Base-by-base conservation (phyloP, 169 alveolate genomes). In the Plasmodium knowlesi region DNA sequence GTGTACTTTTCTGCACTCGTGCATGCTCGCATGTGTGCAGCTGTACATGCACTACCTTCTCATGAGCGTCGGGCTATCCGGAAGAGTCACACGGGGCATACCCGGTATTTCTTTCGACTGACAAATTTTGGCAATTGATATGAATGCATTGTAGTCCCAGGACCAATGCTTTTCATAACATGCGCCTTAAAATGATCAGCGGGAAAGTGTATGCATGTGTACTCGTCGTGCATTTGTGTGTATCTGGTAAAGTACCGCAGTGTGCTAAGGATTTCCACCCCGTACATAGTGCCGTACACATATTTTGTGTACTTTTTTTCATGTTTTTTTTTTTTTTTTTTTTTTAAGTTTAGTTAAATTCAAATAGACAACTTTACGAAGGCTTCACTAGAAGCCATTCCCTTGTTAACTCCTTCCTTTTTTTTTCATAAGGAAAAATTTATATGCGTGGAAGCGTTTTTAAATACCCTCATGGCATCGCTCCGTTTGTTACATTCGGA, bases 311-410 rank as follows among this genome's bases (percentile, higher is more conserved):
- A 37, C 25, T 78, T 28, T 78, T 28, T 78, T 39, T 22, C 41
- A 28, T 37, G 3, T 16, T 34, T 30, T 30, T 37, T 74, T 16
- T 16, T 32, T 30, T 30, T 37, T 74, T 74, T 72, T 73, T 84
- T 73, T 84, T 73, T 85, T 32, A 37, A 39, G 72, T 54, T 73
- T 19, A 53, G 81, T 50, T 85, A 22, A 32, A 50, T 53, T 85
- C 76, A 34, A 74, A 85, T 34, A 30, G 74, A 61, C 79, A 25
- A 28, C 53, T 82, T 82, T 85, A 74, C 39, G 39, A 74, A 85
- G 93, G 93, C 93, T 85, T 85, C 93, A 85, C 93, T 85, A 85
- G 93, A 85, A 85, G 93, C 93, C 93, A 85, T 85, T 85, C 30
- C 39, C 30, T 82, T 25, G n/a, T n/a, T 78, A 39, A 39, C 50